phyloP scores from a whole-genome alignment of 2,329 filamentous ascomycete genomes.

The Fusarium buxicola region DNA sequence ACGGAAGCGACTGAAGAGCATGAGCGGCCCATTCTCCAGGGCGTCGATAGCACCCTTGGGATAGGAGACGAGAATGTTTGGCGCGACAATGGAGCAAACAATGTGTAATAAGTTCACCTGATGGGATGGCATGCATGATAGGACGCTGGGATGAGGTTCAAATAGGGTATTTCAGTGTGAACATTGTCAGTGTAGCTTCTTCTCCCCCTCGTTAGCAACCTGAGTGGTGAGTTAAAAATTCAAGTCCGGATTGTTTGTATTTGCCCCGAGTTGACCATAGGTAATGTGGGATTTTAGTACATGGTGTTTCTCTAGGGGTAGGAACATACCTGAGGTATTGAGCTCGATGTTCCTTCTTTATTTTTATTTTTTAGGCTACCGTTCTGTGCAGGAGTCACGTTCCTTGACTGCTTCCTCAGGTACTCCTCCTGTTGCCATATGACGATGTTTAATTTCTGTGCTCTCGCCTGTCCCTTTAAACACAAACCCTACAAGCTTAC shows the following conservation, averaged over 20 bases:
- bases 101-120: conserved; percentile 35
- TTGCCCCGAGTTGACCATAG: background rate
- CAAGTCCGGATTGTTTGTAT: background rate
- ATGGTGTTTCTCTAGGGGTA: background rate
- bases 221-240: background rate
- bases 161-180: conserved; percentile 12
- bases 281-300: background rate
- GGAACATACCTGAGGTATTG: background rate
- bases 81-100: conserved; percentile 45
- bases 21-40: conserved; percentile 47
- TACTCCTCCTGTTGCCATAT: background rate
- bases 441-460: background rate
- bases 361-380: background rate
- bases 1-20: conserved; percentile 44
- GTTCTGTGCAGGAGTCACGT: background rate
- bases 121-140: conserved; percentile 16
- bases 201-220: background rate
- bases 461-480: background rate
- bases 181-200: conserved; percentile 17
- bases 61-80: conserved; percentile 56
- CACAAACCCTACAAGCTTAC: background rate
- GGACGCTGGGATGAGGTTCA: conserved; percentile 22
- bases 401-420: background rate
- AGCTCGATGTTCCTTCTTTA: background rate
- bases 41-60: conserved; percentile 52